Base-by-base conservation (phyloP, 441 rosid species). In the Biscutella laevigata region DNA sequence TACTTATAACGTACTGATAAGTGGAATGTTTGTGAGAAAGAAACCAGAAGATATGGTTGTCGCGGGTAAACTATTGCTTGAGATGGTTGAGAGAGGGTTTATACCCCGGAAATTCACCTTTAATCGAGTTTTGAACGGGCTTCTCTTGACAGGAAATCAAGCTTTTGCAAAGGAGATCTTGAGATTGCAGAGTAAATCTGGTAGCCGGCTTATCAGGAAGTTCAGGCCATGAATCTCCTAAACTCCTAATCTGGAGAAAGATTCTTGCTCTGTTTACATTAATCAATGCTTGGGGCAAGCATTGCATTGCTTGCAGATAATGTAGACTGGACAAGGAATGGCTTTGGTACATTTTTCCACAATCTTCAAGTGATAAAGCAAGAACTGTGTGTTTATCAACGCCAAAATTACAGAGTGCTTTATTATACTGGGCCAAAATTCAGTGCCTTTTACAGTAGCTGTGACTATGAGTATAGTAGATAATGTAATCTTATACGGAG, bases 1-100 rank as follows among this genome's bases (percentile, higher is more conserved):
- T 71, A 91, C 96, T 0, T 85, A 91, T 45, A 87, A 91, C 62
- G 42, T 87, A 20, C 64, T 84, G 58, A 83, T 84, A 11, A 74
- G 75, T 51, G 71, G 85, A 7, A 87, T 87, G 95, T 91, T 91
- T 74, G 80, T 78, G 57, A 78, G 94, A 69, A 91, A 87, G 74
- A 84, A 51, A 65, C 61, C 88, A 0, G 85, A 78, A 42, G 92
- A 87, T 72, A 60, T 84, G 70, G 26, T 84, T 57, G 70, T 81
- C 42, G 96, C 98, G 19, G 96, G 96, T 63, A 81, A 78, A 49
- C 66, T 84, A 45, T 68, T 87, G 66, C 61, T 87, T 66, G 90
- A 90, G 75, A 90, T 90, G 98, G 83, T 84, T 66, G 95, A 80
- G 67, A 79, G 96, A 71, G 90, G 96, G 52, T 90, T 84, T 74